A percentile compares a stretch with the other conserved stretches of the same genome.
These are phyloP conservation scores for Colletotrichum australisinense DNA, from an alignment of 2,329 filamentous ascomycete genomes.

Conservation along the genomic window DNA sequence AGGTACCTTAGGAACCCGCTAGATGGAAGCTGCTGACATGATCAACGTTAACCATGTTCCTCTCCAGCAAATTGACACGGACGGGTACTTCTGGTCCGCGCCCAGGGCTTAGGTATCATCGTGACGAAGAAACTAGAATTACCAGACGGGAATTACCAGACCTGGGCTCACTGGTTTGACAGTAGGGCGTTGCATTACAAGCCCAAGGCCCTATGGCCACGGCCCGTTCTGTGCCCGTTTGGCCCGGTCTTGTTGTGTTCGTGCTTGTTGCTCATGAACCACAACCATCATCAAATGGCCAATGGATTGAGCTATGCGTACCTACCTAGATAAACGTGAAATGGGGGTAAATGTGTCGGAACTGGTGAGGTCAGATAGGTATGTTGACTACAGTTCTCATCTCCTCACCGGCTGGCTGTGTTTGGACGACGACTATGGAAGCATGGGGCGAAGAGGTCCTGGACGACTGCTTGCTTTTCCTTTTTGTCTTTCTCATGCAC, in stretches of 20 bases:
- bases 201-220: conserved; percentile 18
- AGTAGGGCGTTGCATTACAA: conserved; percentile 29
- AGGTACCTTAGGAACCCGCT: too few relatives aligned
- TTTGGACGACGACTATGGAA: conserved; percentile 6
- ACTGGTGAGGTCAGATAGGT: conserved; percentile 7
- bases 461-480: neutral
- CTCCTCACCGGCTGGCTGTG: neutral
- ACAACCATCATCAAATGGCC: conserved; percentile 12
- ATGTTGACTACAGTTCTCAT: neutral
- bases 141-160: neutral
- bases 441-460: neutral
- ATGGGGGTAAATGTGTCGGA: neutral
- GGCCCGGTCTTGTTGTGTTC: conserved; percentile 24
- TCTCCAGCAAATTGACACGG: neutral
- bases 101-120: neutral
- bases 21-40: too few relatives aligned
- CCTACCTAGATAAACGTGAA: neutral
- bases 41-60: too few relatives aligned
- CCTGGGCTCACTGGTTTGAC: conserved; percentile 22
- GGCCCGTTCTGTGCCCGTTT: conserved; percentile 33
- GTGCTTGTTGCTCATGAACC: conserved; percentile 28
- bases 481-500: conserved; percentile 1
- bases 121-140: conserved; percentile 1
- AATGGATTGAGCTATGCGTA: neutral
- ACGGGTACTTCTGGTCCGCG: neutral